Base-by-base conservation (phyloP, 78 protist genomes). In the Cyanophora paradoxa region DNA sequence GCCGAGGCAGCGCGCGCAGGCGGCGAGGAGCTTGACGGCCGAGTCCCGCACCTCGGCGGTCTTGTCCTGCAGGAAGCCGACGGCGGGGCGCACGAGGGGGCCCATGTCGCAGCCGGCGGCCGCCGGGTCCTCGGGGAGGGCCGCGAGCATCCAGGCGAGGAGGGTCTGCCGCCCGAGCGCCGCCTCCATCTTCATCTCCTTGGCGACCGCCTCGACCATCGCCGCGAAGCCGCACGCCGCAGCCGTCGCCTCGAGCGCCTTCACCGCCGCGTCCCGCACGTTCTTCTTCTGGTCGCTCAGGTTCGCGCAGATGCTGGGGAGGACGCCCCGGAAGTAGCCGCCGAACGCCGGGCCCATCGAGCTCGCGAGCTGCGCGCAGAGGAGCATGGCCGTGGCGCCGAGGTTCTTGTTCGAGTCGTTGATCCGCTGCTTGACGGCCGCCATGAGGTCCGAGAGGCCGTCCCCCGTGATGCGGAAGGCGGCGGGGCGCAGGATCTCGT, bases 361-460 rank as follows among this genome's bases (percentile, higher is more conserved):
- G 7, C 42, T 7, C 0, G 42, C 74, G 5, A 50, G 6, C 28
- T 2, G 16, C 28, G 41, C 61, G 33, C 14, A 8, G 5, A 39
- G 36, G 28, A 33, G 2, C 63, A 68, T 3, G 11, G 74, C 40
- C 10, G 6, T 50, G 39, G 14, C 33, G 44, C 26, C 28, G n/a
- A 50, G 74, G 16, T 48, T 44, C 74, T 68, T 44, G 74, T 68
- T 68, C 52, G 36, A 8, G 26, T 68, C 74, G 34, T 2, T 1
- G 24, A 68, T 39, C 3, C 74, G 58, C 1, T 22, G 31, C 30
- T 44, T 50, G 36, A 68, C 11, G 11, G 44, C 48, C 2, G 11
- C 5, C 28, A 24, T 7, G 16, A 68, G 26, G 44, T 28, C 44
- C 26, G 13, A 6, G 3, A 68, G 11, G n/a, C n/a, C n/a, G 58